Evolutionary conservation across 345 rosid species (phyloP), one percentile per base, ranked within the genome.

Genomic region (Eucalyptus tenuipes): DNA sequence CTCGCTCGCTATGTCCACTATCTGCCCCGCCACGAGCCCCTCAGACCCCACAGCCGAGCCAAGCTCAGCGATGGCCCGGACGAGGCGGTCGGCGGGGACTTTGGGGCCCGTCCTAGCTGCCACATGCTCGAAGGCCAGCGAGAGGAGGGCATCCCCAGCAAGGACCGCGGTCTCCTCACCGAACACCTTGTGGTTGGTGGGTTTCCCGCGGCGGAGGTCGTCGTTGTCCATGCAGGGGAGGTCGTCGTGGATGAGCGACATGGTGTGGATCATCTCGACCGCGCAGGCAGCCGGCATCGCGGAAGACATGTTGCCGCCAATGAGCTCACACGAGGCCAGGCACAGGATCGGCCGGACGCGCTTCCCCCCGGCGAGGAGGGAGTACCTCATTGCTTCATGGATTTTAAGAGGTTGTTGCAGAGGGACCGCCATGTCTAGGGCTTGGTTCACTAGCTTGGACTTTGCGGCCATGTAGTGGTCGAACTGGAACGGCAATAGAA

Each of bases 211-310:
- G 3, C 95, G 89, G n/a, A 95, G 88, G 88, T 94, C 95, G 31
- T 93, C 98, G 44, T 96, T 91, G 68, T 95, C 98, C 95, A 96
- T 92, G 86, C 96, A 96, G 14, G 96, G 98, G 55, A 96, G 94
- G 37, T 96, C 98, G 7, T 96, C 96, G 49, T 95, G 96, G 89
- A 96, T 94, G 5, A 96, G 57, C 10, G 96, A 93, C 96, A 94
- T 95, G 1, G 96, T 94, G 86, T 94, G 95, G 61, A 95, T 95
- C 98, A 96, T 96, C 90, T 96, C 96, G 18, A 95, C 57, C 8
- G 96, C 96, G 20, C 97, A 96, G 27, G 97, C 98, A 12, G 90
- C 85, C 12, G 97, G 95, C 94, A 96, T 92, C 1, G 93, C 96
- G 0, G 82, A 61, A 11, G 88, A 81, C 87, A 93, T 92, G 13